Evolutionary conservation across 1,139 yeast genomes (phyloP).

Genomic region (Diutina scorzettiae): DNA sequence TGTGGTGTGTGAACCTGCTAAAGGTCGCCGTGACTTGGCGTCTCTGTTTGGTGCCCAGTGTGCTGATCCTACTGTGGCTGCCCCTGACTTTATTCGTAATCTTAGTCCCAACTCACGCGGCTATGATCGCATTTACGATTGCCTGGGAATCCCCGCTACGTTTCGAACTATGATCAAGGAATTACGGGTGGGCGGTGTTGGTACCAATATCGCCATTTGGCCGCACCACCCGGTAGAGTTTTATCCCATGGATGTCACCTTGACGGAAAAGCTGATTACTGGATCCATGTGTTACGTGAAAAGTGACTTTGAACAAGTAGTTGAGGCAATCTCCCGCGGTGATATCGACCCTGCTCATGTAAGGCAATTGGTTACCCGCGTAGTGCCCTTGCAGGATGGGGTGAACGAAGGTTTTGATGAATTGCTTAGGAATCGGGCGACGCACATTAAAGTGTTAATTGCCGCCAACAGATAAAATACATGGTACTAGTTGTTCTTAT

Average conservation of each 20-base stretch:
- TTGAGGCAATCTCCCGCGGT: neutral
- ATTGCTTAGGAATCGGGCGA: neutral
- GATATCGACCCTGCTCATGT: neutral
- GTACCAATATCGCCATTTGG: slow-evolving; percentile 4
- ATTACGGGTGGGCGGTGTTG: neutral
- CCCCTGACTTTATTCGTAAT: neutral
- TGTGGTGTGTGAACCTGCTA: neutral
- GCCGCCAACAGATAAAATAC: neutral
- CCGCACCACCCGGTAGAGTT: neutral
- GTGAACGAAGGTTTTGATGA: slow-evolving; percentile 2
- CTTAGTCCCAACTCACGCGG: neutral
- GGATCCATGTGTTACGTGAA: neutral
- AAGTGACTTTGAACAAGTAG: neutral
- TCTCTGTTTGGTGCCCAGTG: neutral
- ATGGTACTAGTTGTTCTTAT: too few species aligned
- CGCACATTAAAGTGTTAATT: neutral
- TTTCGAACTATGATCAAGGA: neutral
- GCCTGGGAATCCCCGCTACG: slow-evolving; percentile 5
- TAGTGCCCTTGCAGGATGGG: neutral
- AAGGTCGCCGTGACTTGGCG: neutral
- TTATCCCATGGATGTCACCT: neutral
- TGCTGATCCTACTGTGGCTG: neutral
- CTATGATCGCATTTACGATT: neutral
- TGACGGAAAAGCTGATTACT: neutral
- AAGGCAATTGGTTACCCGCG: neutral